These are phyloP conservation scores for Friedmanniomyces simplex DNA, from an alignment of 495 filamentous ascomycete genomes.

Conservation along the genomic window DNA sequence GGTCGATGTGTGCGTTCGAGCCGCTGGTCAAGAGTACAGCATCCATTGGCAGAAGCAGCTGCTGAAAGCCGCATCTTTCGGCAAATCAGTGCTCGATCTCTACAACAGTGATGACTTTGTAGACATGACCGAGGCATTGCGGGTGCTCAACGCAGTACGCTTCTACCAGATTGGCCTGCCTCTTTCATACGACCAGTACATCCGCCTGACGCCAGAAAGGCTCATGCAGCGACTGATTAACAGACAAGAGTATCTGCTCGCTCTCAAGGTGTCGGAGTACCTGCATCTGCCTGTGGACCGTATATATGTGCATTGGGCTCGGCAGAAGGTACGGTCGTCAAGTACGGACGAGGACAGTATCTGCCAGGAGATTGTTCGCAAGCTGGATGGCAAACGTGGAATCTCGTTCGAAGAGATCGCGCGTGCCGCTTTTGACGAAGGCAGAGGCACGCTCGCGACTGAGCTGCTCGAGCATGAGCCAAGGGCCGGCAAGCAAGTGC, in stretches of 20 bases:
- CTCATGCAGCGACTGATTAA: slow-evolving; percentile 77
- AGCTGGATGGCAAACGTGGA: slow-evolving; percentile 73
- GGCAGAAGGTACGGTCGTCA: slow-evolving; percentile 79
- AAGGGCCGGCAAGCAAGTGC: slow-evolving; percentile 87
- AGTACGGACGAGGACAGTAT: slow-evolving; percentile 79
- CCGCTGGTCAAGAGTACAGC: slow-evolving; percentile 84
- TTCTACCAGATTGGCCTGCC: slow-evolving; percentile 87
- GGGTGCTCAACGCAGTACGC: slow-evolving; percentile 82
- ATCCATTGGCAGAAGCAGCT: slow-evolving; percentile 89
- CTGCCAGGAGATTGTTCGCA: slow-evolving; percentile 75
- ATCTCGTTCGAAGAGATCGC: slow-evolving; percentile 94
- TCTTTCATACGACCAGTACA: slow-evolving; percentile 82
- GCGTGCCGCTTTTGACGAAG: slow-evolving; percentile 90
- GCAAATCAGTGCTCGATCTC: slow-evolving; percentile 90
- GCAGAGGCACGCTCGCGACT: slow-evolving; percentile 73
- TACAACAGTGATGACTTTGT: slow-evolving; percentile 98
- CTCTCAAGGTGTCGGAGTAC: slow-evolving; percentile 80
- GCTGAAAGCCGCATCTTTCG: slow-evolving; percentile 89
- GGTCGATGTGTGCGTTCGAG: slow-evolving; percentile 82
- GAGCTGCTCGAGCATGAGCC: slow-evolving; percentile 88
- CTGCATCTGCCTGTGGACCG: slow-evolving; percentile 74
- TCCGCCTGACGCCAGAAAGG: slow-evolving; percentile 78
- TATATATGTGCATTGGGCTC: slow-evolving; percentile 95
- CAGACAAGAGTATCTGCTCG: slow-evolving; percentile 82
- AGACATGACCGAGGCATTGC: slow-evolving; percentile 89